Evolutionary conservation across 441 rosid genomes (phyloP).

Genomic region (Adansonia grandidieri): DNA sequence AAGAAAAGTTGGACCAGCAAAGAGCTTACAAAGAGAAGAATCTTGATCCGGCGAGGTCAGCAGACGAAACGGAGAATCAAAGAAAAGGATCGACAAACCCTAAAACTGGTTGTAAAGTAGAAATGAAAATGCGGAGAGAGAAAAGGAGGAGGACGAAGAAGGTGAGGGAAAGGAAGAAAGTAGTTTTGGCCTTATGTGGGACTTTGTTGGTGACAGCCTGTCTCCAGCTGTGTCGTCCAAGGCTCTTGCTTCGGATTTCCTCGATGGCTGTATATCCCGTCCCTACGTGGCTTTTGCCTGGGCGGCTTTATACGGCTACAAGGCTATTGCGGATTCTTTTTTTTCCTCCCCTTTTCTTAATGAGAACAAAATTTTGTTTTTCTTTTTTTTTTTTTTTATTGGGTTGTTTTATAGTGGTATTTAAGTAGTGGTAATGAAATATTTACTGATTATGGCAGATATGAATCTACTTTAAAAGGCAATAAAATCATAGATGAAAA

Average conservation of each 20-base stretch:
- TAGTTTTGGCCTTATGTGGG: slow-evolving; percentile 54
- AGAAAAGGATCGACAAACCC: slow-evolving; percentile 50
- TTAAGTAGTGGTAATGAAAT: neutral
- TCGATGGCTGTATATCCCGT: slow-evolving; percentile 18
- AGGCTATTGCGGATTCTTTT: neutral
- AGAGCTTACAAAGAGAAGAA: slow-evolving; percentile 63
- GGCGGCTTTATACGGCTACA: neutral
- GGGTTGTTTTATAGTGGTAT: neutral
- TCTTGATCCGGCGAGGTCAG: slow-evolving; percentile 57
- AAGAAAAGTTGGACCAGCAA: slow-evolving; percentile 30
- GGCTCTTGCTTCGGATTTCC: slow-evolving; percentile 45
- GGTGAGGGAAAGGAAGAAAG: slow-evolving; percentile 35
- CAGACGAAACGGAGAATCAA: slow-evolving; percentile 33
- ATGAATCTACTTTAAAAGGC: neutral
- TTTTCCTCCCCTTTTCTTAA: neutral
- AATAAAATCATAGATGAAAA: neutral
- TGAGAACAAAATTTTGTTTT: neutral
- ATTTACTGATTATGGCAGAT: neutral
- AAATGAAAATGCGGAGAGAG: slow-evolving; percentile 27
- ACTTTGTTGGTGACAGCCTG: slow-evolving; percentile 99
- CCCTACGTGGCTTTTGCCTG: slow-evolving; percentile 45
- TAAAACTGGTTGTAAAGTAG: slow-evolving; percentile 32
- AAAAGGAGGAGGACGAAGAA: slow-evolving; percentile 25
- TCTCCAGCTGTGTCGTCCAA: slow-evolving; percentile 87
- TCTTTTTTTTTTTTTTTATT: neutral